Base-by-base conservation (phyloP, 306 rosid genomes). In the Astragalus membranaceus region DNA sequence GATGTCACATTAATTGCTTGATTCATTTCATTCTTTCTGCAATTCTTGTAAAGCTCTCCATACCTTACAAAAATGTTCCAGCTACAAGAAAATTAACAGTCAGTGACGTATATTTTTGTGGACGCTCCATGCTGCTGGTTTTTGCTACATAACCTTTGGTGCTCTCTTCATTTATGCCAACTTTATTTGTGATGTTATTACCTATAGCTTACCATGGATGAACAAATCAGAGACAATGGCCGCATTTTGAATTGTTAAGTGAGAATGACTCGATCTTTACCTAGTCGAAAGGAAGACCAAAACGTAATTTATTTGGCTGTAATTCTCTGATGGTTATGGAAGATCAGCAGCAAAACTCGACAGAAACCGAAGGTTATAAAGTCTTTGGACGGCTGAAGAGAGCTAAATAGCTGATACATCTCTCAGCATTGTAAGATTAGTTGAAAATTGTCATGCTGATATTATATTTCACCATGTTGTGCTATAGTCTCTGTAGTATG, bases 11-110 rank as follows among this genome's bases (percentile, higher is more conserved):
- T 48, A 26, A 17, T 75, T 2, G 15, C 64, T 48, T 58, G 61
- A 68, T 51, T 77, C 84, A 52, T 79, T 60, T 43, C 4, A 80
- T 85, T 83, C 76, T 79, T 90, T 88, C 54, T 64, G 62, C 54
- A 13, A 83, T 81, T 84, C 81, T 74, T 90, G 81, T 78, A 76
- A 79, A 84, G 84, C 52, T 59, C 55, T 73, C 70, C 82, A 47
- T 12, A 37, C 54, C 64, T 69, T 66, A 69, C 47, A 51, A 79
- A 78, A 76, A 65, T 69, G 36, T 76, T 42, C 74, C 76, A 59
- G 85, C 79, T 60, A n/a, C n/a, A n/a, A n/a, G n/a, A n/a, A n/a
- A n/a, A n/a, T n/a, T n/a, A n/a, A n/a, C n/a, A n/a, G n/a, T n/a
- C n/a, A n/a, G n/a, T n/a, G n/a, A n/a, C n/a, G n/a, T n/a, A 72